Evolutionary conservation across 208 protist genomes (phyloP), one percentile per base, ranked within the genome.

Genomic region (Phytomonas sp.): DNA sequence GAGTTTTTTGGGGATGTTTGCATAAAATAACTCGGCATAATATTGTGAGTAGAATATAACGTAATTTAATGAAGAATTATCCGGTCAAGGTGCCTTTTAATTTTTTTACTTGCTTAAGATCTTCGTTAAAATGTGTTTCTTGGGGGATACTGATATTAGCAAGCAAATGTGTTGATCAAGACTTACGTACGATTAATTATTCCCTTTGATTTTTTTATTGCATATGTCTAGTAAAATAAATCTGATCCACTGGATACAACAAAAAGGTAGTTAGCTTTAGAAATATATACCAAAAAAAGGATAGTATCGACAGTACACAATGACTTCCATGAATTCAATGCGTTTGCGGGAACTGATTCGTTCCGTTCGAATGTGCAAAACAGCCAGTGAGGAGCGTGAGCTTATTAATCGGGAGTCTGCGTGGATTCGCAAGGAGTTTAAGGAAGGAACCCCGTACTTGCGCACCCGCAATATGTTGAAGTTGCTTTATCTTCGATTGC

Each of bases 401-500:
- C 84, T 97, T 8, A 96, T 99, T 34, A 92, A 97, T 43, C 96
- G 96, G 46, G 98, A 99, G 66, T 98, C 90, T 68, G 97, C 98
- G 13, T 60, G 78, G 4, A 98, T 99, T 73, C 91, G 97, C 34
- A 97, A 97, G 28, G 82, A 85, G 3, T 97, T 99, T 60, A 94
- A 92, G 63, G 90, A 97, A 30, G 96, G 92, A 64, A 94, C 98
- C 32, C 78, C 89, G 37, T 89, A 96, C 59, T 84, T 96, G 40
- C 85, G 98, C 6, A 93, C 93, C n/a, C 95, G 98, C 66, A 99
- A 99, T 85, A 98, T 99, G 77, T 76, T 96, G 29, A 99, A 99
- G 81, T 88, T 99, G 33, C 79, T 99, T 0, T 99, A 99, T 85
- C 99, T 99, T 68, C 96, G 94, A 72, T 99, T 99, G 86, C 84